These are phyloP conservation scores for Annulohypoxylon maeteangense DNA, from an alignment of 495 filamentous ascomycete species.

Conservation along the genomic window DNA sequence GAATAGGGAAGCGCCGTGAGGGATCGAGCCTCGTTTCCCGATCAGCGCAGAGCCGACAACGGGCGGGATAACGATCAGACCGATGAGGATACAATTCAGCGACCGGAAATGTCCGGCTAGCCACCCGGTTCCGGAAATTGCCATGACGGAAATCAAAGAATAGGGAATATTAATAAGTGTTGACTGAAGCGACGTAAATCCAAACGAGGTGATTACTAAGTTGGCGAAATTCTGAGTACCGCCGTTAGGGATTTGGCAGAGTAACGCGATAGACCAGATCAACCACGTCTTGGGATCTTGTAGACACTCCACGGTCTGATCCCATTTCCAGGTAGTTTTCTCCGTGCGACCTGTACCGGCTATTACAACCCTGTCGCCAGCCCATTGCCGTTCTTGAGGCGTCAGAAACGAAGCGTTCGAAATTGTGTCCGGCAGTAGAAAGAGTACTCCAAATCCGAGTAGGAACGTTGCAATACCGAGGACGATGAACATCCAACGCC, in stretches of 20 bases:
- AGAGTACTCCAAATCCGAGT: slow-evolving; percentile 44
- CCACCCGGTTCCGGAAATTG: slow-evolving; percentile 52
- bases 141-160: slow-evolving; percentile 46
- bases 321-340: slow-evolving; percentile 49
- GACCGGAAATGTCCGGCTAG: slow-evolving; percentile 54
- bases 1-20: slow-evolving; percentile 46
- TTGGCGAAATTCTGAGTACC: slow-evolving; percentile 58
- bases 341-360: slow-evolving; percentile 51
- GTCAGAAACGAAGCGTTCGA: slow-evolving; percentile 46
- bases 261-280: slow-evolving; percentile 51
- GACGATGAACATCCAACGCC: slow-evolving; percentile 55
- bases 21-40: slow-evolving; percentile 40
- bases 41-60: slow-evolving; percentile 55
- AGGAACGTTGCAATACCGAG: slow-evolving; percentile 49
- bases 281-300: slow-evolving; percentile 58
- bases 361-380: slow-evolving; percentile 49
- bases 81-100: slow-evolving; percentile 52
- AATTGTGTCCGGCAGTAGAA: slow-evolving; percentile 49
- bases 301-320: slow-evolving; percentile 53
- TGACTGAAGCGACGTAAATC: slow-evolving; percentile 52
- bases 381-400: slow-evolving; percentile 44
- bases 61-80: slow-evolving; percentile 51
- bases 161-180: slow-evolving; percentile 55
- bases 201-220: slow-evolving; percentile 54
- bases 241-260: slow-evolving; percentile 58